phyloP scores from a whole-genome alignment of 169 alveolate genomes.

The Cryptosporidium bovis region DNA sequence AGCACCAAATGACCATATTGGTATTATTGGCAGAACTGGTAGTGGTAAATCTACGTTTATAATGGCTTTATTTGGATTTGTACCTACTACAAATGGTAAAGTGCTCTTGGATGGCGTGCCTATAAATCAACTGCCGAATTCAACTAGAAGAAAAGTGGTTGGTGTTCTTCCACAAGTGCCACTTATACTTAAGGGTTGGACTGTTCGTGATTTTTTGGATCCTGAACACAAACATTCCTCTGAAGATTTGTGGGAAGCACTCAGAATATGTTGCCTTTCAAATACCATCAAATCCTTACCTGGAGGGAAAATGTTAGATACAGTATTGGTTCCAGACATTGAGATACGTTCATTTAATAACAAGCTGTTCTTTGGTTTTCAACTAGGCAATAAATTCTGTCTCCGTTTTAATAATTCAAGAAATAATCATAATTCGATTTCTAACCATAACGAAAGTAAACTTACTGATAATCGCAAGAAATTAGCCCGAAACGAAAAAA shows the following conservation, averaged over 20 bases:
- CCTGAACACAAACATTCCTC: conserved; percentile 75
- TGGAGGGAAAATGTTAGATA: conserved; percentile 68
- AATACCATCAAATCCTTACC: conserved; percentile 55
- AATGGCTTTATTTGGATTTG: conserved; percentile 72
- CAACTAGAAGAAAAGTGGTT: conserved; percentile 64
- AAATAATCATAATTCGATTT: not conserved
- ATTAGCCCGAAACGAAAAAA: not conserved
- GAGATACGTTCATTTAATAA: conserved; percentile 13
- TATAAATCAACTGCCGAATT: conserved; percentile 32
- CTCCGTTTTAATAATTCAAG: too few relatives aligned
- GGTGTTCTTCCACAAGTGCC: conserved; percentile 79
- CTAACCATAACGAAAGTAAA: not conserved
- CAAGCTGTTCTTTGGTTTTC: too few relatives aligned
- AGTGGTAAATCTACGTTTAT: conserved; percentile 76
- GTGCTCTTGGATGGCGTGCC: conserved; percentile 68
- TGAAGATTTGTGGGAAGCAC: conserved; percentile 77
- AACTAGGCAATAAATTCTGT: too few relatives aligned
- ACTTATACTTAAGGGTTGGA: conserved; percentile 76
- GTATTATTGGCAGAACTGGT: conserved; percentile 80
- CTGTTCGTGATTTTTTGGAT: conserved; percentile 77
- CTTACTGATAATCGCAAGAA: not conserved
- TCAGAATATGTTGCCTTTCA: conserved; percentile 61
- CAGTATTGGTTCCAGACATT: conserved; percentile 55
- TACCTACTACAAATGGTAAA: conserved; percentile 67
- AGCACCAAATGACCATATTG: conserved; percentile 78